Conservation (phyloP, 306 rosid species). For the Cyclanthera cordifolia region DNA sequence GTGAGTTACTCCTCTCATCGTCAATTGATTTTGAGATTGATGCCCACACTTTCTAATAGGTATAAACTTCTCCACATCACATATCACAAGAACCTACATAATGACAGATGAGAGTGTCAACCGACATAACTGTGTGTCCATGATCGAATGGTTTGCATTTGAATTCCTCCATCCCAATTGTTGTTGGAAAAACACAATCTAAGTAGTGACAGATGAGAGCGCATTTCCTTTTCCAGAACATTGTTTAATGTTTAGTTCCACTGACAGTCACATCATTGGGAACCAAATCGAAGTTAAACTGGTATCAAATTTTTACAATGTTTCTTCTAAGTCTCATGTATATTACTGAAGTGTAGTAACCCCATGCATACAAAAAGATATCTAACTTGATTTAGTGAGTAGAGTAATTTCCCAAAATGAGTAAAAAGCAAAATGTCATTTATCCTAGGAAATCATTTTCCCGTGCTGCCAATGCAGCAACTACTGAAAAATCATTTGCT, state of each 20-base stretch:
- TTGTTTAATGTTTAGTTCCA: neutral
- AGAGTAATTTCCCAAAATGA: neutral
- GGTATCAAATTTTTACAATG: neutral
- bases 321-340: neutral
- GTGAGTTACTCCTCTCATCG: too few relatives aligned
- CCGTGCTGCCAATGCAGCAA: neutral
- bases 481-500: neutral
- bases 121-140: too few relatives aligned
- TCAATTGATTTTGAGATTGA: too few relatives aligned
- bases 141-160: too few relatives aligned
- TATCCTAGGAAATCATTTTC: neutral
- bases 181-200: too few relatives aligned
- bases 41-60: too few relatives aligned
- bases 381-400: neutral
- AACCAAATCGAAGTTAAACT: neutral
- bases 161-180: too few relatives aligned
- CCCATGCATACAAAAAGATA: neutral
- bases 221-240: neutral
- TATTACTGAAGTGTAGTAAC: neutral
- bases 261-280: neutral
- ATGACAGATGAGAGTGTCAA: neutral
- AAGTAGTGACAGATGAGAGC: too few relatives aligned
- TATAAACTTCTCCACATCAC: neutral
- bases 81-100: neutral
- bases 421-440: neutral